Conservation (phyloP, 768 basidiomycete species). For the Termitomyces sp. region DNA sequence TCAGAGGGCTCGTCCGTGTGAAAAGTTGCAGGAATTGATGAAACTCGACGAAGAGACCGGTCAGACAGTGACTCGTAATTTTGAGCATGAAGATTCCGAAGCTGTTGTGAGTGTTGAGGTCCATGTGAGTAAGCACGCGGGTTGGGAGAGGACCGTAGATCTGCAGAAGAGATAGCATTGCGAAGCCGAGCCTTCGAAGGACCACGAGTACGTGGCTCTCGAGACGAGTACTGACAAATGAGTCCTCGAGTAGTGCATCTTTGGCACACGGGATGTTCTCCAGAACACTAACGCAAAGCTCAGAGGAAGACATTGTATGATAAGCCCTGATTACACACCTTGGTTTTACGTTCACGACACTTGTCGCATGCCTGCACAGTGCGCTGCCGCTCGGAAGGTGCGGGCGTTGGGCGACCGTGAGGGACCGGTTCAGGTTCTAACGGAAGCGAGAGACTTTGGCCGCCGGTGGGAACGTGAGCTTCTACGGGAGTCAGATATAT, state of each 20-base stretch:
- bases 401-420: conserved; percentile 8
- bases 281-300: conserved; percentile 40
- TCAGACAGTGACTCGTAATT: conserved; percentile 1
- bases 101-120: conserved; percentile 4
- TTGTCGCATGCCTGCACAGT: conserved; percentile 53
- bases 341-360: conserved; percentile 54
- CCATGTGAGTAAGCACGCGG: conserved; percentile 5
- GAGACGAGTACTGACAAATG: conserved; percentile 42
- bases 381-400: conserved; percentile 30
- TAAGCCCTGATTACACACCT: conserved; percentile 26
- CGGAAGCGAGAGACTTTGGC: conserved; percentile 10
- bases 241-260: conserved; percentile 46
- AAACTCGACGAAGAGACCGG: conserved; percentile 10
- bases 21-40: conserved; percentile 12
- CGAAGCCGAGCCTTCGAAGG: conserved; percentile 24
- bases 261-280: conserved; percentile 47
- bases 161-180: conserved; percentile 20
- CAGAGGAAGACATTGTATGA: not conserved
- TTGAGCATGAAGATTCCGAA: conserved; percentile 3
- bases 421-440: conserved; percentile 11
- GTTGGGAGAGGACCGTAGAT: conserved; percentile 12
- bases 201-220: conserved; percentile 30
- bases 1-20: conserved; percentile 3
- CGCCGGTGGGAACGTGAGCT: conserved; percentile 1
- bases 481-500: conserved; percentile 5